Evolutionary conservation across 345 rosid genomes (phyloP), one percentile per base, ranked within the genome.

Genomic region (Sisymbrium irio): DNA sequence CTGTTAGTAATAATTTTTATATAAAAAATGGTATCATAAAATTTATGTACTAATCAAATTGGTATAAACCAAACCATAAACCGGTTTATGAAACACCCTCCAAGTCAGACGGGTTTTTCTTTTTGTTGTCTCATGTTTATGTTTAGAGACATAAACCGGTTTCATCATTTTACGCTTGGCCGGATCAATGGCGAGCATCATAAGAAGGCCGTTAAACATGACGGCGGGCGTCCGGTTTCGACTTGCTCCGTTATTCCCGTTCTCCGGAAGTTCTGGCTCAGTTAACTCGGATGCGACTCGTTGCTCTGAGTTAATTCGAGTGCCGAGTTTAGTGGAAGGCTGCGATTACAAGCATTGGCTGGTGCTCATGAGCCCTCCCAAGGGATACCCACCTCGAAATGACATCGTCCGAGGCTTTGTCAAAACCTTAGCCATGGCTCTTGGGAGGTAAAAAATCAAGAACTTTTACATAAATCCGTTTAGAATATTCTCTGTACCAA

Each of bases 321-420:
- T 65, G 1, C 80, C 83, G 33, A 65, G 65, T 67, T 50, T 81
- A 75, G 67, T 77, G 0, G 81, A 81, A 32, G 84, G 86, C 55
- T 83, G 86, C 70, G 86, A 83, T 69, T 81, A 83, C 70, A 76
- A 77, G 28, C 83, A 79, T 78, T 82, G 85, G 83, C 68, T 82
- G 2, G 78, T 82, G 40, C 77, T 83, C n/a, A 79, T 79, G 84
- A 83, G 74, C 36, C 69, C 82, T 74, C 83, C 84, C 13, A 71
- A 67, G 28, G 83, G 82, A 58, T 83, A 81, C 83, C 83, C 83
- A 59, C 58, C 47, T 73, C 81, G 86, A 47, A 72, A 74, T 20
- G 78, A 83, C 58, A 83, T 83, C 35, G 78, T 74, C 9, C 41
- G 15, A 72, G 2, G 80, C 67, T 78, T 78, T 46, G 58, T 83